Evolutionary conservation across 2,329 filamentous ascomycete genomes (phyloP).

Genomic region (Xylaria sp.): DNA sequence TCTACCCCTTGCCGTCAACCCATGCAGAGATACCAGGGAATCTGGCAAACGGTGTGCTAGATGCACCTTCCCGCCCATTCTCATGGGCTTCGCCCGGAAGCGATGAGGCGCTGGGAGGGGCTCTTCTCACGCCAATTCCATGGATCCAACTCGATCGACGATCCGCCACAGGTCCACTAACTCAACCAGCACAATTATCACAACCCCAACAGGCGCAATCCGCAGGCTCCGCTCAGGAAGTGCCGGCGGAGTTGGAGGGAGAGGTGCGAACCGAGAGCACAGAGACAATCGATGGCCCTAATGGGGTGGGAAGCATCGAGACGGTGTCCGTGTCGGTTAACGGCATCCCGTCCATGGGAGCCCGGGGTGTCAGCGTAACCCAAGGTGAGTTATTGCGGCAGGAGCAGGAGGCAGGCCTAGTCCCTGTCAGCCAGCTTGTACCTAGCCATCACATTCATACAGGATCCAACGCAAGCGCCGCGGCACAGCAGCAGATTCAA

Average conservation of each 20-base stretch:
- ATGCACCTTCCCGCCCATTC: slow-evolving; percentile 54
- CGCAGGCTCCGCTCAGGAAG: slow-evolving; percentile 44
- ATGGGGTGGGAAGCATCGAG: slow-evolving; percentile 81
- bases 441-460: slow-evolving; percentile 53
- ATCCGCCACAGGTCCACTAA: slow-evolving; percentile 38
- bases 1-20: slow-evolving; percentile 83
- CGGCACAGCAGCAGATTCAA: slow-evolving; percentile 42
- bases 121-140: slow-evolving; percentile 90
- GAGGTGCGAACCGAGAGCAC: slow-evolving; percentile 79
- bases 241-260: slow-evolving; percentile 60
- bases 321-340: slow-evolving; percentile 83
- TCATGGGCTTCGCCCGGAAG: slow-evolving; percentile 70
- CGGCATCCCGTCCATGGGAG: slow-evolving; percentile 68
- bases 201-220: slow-evolving; percentile 38
- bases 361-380: slow-evolving; percentile 69
- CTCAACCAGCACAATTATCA: slow-evolving; percentile 29
- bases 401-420: slow-evolving; percentile 84
- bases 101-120: slow-evolving; percentile 90
- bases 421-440: slow-evolving; percentile 72
- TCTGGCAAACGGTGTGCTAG: slow-evolving; percentile 71
- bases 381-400: slow-evolving; percentile 88
- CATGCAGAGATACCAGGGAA: slow-evolving; percentile 67
- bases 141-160: slow-evolving; percentile 70
- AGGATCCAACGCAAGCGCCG: slow-evolving; percentile 40
- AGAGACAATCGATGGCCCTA: slow-evolving; percentile 83